Conservation (phyloP, 371 early-diverging fungal genomes). For the Mucor velutinosus region DNA sequence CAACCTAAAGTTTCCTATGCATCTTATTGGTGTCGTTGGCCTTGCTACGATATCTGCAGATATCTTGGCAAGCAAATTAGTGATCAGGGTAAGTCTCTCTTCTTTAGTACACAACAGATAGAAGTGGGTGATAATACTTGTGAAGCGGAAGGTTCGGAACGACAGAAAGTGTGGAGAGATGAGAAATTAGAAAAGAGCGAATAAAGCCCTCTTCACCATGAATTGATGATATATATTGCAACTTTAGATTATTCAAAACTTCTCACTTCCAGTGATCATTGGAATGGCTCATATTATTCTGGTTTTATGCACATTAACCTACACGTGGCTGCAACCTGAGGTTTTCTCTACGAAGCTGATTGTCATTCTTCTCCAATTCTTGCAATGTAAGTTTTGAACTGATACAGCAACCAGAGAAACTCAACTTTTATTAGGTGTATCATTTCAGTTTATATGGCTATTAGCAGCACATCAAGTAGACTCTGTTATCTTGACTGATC, state of each 20-base stretch:
- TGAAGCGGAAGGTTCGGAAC: not conserved
- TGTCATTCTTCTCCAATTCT: constrained; percentile 24
- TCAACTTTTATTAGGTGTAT: constrained; percentile 9
- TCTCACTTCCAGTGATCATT: constrained; percentile 9
- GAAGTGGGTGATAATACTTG: too few species aligned
- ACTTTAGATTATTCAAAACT: constrained; percentile 16
- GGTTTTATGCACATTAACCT: constrained; percentile 25
- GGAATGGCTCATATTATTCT: constrained; percentile 18
- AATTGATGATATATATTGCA: not conserved
- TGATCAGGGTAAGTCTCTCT: not conserved
- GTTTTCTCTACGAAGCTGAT: constrained; percentile 7
- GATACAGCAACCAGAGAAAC: not conserved
- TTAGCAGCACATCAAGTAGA: constrained; percentile 29
- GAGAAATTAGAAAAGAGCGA: not conserved
- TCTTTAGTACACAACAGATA: not conserved
- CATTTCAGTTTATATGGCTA: constrained; percentile 38
- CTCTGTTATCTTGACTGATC: constrained; percentile 27
- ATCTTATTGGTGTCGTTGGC: constrained; percentile 19
- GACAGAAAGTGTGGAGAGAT: not conserved
- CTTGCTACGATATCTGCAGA: constrained; percentile 7
- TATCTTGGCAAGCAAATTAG: constrained; percentile 10
- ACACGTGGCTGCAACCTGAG: constrained; percentile 28
- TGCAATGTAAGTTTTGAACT: not conserved
- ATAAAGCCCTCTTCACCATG: not conserved
- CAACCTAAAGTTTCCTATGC: constrained; percentile 16